Conservation (phyloP, 169 alveolate species). For the Plasmodium inui region DNA sequence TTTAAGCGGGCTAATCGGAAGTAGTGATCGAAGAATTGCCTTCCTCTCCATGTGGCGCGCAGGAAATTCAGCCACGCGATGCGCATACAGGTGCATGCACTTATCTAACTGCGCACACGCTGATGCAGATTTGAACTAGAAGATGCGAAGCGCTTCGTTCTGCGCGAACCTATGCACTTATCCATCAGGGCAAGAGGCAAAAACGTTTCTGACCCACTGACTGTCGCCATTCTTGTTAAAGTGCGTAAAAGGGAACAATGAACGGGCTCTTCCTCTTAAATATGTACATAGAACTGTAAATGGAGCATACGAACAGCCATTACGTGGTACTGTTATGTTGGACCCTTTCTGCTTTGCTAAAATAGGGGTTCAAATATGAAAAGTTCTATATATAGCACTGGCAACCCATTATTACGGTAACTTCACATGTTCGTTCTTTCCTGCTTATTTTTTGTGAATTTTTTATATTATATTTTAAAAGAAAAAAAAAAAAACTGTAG, state of each 20-base stretch:
- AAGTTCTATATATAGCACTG: neutral
- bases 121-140: neutral
- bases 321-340: neutral
- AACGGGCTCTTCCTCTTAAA: neutral
- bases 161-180: slow-evolving; percentile 88
- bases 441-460: neutral
- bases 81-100: neutral
- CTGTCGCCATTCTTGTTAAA: slow-evolving; percentile 80
- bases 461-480: neutral
- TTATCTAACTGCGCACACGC: neutral
- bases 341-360: neutral
- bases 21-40: neutral
- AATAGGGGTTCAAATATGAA: neutral
- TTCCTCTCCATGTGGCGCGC: neutral
- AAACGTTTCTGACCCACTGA: slow-evolving; percentile 84
- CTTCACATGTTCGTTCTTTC: neutral
- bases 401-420: neutral
- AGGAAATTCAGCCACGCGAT: neutral
- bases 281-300: neutral
- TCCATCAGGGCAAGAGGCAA: slow-evolving; percentile 95
- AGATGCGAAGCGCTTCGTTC: neutral
- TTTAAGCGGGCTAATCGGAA: neutral
- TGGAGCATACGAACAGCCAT: neutral
- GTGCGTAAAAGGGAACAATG: neutral
- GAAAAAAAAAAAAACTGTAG: neutral